A percentile compares a stretch with the other conserved stretches of the same genome.
phyloP scores from a whole-genome alignment of 1,139 yeast genomes.

The Yamadazyma sp. region DNA sequence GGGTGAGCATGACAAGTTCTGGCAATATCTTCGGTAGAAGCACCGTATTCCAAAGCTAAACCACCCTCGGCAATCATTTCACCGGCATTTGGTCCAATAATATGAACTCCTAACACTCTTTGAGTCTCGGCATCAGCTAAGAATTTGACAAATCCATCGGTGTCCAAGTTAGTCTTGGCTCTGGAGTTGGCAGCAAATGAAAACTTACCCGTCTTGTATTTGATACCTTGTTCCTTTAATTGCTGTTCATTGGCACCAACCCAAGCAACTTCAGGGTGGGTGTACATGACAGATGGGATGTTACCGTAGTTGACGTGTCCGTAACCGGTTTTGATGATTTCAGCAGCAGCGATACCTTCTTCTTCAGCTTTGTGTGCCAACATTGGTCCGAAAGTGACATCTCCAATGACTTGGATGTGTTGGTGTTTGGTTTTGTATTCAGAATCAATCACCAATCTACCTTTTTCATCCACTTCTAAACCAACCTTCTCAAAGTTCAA shows the following conservation, averaged over 20 bases:
- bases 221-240: slow-evolving; percentile 88
- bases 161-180: slow-evolving; percentile 96
- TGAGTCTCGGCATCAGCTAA: slow-evolving; percentile 97
- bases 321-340: slow-evolving; percentile 86
- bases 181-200: slow-evolving; percentile 98
- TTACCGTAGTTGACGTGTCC: slow-evolving; percentile 98
- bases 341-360: slow-evolving; percentile 99
- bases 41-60: slow-evolving; percentile 97
- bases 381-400: slow-evolving; percentile 98
- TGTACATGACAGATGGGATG: slow-evolving; percentile 98
- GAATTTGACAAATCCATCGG: slow-evolving; percentile 96
- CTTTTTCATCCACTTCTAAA: slow-evolving; percentile 85
- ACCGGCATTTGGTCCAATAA: slow-evolving; percentile 98
- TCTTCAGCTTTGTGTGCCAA: slow-evolving; percentile 99
- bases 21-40: slow-evolving; percentile 95
- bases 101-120: slow-evolving; percentile 94
- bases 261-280: slow-evolving; percentile 99
- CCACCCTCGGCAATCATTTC: slow-evolving; percentile 99
- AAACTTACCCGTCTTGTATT: slow-evolving; percentile 94
- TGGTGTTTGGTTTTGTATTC: slow-evolving; percentile 90
- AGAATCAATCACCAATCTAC: slow-evolving; percentile 90
- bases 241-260: slow-evolving; percentile 96
- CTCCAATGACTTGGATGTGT: slow-evolving; percentile 97
- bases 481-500: slow-evolving; percentile 87
- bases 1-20: slow-evolving; percentile 99